phyloP scores from a whole-genome alignment of 768 basidiomycete species.

The Leccinum longicurvipes region DNA sequence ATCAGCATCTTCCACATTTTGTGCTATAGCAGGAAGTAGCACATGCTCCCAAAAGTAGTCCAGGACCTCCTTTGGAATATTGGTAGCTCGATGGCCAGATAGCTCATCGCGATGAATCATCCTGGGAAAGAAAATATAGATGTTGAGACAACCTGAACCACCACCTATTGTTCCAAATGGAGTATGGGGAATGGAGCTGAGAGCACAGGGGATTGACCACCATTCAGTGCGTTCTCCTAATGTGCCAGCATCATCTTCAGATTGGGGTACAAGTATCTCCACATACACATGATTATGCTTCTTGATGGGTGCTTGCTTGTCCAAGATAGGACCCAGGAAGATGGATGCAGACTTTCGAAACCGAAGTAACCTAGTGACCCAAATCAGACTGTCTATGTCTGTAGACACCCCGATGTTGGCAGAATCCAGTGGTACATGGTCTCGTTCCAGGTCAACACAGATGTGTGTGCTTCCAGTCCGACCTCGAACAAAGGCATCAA shows the following conservation, averaged over 20 bases:
- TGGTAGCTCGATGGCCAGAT: not conserved
- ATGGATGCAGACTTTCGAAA: not conserved
- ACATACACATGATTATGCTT: conserved; percentile 19
- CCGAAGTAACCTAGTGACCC: not conserved
- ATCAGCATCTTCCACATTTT: not conserved
- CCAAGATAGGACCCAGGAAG: not conserved
- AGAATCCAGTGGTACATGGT: not conserved
- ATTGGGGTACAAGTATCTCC: conserved; percentile 11
- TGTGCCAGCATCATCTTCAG: not conserved
- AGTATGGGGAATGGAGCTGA: not conserved
- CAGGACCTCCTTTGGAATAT: conserved; percentile 7
- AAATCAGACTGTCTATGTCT: conserved; percentile 20
- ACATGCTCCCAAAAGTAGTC: conserved; percentile 9
- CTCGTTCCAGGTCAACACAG: conserved; percentile 1
- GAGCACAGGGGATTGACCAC: conserved; percentile 1
- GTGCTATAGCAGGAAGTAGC: conserved; percentile 3
- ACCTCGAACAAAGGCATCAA: conserved; percentile 6
- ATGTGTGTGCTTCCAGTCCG: not conserved
- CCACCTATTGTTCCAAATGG: not conserved
- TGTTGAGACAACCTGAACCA: not conserved
- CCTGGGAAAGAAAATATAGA: conserved; percentile 9
- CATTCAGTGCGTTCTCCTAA: conserved; percentile 4
- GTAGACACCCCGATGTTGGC: not conserved
- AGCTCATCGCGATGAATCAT: conserved; percentile 12
- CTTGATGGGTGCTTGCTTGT: conserved; percentile 2